phyloP scores from a whole-genome alignment of 371 early-diverging fungal species.

The Rhizomucor miehei region DNA sequence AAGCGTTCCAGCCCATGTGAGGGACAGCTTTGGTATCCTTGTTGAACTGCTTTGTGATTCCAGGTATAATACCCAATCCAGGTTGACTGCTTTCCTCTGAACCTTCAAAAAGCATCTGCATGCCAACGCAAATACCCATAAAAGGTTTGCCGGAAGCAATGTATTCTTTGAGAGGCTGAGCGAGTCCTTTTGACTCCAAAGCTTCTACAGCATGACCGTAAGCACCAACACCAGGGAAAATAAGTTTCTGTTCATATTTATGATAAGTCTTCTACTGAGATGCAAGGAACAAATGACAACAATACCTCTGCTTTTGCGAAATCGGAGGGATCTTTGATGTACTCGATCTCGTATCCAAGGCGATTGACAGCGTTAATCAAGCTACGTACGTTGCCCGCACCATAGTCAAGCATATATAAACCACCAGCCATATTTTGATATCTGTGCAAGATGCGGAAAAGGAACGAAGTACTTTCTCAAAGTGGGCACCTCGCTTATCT shows the following conservation, averaged over 20 bases:
- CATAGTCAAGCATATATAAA: conserved; percentile 92
- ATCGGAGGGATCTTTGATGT: conserved; percentile 73
- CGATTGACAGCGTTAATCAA: conserved; percentile 90
- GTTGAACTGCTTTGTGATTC: conserved; percentile 69
- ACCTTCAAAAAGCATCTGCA: conserved; percentile 93
- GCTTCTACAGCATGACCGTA: conserved; percentile 91
- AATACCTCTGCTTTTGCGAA: conserved; percentile 86
- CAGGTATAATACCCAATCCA: conserved; percentile 87
- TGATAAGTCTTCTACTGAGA: neutral
- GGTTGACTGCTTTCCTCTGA: conserved; percentile 83
- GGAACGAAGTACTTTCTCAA: too few relatives aligned
- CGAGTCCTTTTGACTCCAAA: conserved; percentile 72
- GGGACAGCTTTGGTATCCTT: conserved; percentile 80
- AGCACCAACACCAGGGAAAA: conserved; percentile 98
- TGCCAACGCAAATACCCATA: conserved; percentile 97
- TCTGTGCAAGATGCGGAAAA: too few relatives aligned
- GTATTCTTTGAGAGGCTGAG: conserved; percentile 79
- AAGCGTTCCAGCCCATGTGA: conserved; percentile 97
- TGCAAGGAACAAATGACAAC: neutral
- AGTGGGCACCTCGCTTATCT: too few relatives aligned
- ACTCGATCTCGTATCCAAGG: conserved; percentile 83
- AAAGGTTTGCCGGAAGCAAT: conserved; percentile 84
- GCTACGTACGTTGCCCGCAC: conserved; percentile 97
- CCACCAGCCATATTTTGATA: conserved; percentile 40
- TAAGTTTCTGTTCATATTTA: conserved; percentile 70